Evolutionary conservation across 2,329 filamentous ascomycete genomes (phyloP).

Genomic region (Seiridium unicorne): DNA sequence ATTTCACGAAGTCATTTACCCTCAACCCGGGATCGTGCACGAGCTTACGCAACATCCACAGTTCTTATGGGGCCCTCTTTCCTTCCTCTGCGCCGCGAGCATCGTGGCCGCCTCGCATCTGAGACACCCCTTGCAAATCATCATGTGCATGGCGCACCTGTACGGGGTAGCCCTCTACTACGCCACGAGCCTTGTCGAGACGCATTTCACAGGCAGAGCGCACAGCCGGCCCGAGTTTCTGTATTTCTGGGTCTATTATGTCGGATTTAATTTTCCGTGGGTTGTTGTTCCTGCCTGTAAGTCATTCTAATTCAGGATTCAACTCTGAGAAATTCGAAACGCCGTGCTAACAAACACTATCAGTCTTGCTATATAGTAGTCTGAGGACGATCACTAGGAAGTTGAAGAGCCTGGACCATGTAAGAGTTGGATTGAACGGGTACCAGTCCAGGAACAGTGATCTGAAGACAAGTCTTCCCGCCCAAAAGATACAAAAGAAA

Average conservation of each 20-base stretch:
- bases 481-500: conserved; percentile 4
- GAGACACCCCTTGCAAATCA: conserved; percentile 50
- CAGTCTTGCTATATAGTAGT: conserved; percentile 26
- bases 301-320: conserved; percentile 21
- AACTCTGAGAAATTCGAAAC: background rate
- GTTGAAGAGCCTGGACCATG: conserved; percentile 22
- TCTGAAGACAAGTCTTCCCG: background rate
- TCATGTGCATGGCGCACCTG: conserved; percentile 52
- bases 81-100: conserved; percentile 44
- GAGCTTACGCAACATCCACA: conserved; percentile 16
- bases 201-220: conserved; percentile 39
- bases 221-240: conserved; percentile 58
- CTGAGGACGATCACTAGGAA: conserved; percentile 20
- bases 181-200: conserved; percentile 52
- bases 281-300: conserved; percentile 52
- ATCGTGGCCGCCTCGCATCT: conserved; percentile 41
- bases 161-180: conserved; percentile 66
- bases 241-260: conserved; percentile 65
- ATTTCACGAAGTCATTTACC: background rate
- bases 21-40: background rate
- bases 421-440: conserved; percentile 16
- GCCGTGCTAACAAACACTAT: background rate
- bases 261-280: conserved; percentile 62
- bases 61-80: conserved; percentile 60
- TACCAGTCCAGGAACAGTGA: conserved; percentile 11